phyloP scores from a whole-genome alignment of 768 basidiomycete genomes.

The Leccinum olivaceopallidum region DNA sequence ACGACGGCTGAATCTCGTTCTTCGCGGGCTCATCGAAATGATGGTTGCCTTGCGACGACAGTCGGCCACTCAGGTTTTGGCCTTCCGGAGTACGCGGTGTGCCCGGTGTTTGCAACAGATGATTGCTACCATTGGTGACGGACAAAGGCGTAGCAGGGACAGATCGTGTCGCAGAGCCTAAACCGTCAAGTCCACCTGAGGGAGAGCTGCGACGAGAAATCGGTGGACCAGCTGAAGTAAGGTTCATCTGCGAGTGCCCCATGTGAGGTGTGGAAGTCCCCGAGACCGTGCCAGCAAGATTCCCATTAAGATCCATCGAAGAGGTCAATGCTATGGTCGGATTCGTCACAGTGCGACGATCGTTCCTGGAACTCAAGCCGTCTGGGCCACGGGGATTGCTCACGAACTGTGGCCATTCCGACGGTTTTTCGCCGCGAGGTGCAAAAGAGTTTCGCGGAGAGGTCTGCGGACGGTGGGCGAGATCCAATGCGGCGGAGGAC shows the following conservation, averaged over 20 bases:
- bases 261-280: slow-evolving; percentile 65
- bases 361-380: slow-evolving; percentile 49
- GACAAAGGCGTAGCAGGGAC: slow-evolving; percentile 80
- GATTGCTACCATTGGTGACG: slow-evolving; percentile 48
- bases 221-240: slow-evolving; percentile 36
- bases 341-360: slow-evolving; percentile 74
- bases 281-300: slow-evolving; percentile 49
- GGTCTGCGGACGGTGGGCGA: slow-evolving; percentile 86
- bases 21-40: slow-evolving; percentile 52
- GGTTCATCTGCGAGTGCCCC: slow-evolving; percentile 55
- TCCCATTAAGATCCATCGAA: slow-evolving; percentile 50
- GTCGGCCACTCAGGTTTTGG: slow-evolving; percentile 62
- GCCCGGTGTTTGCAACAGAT: slow-evolving; percentile 63
- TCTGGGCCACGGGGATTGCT: slow-evolving; percentile 64
- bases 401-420: slow-evolving; percentile 94
- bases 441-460: slow-evolving; percentile 64
- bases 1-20: slow-evolving; percentile 66
- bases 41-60: slow-evolving; percentile 47
- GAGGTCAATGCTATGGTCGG: slow-evolving; percentile 66
- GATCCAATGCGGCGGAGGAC: slow-evolving; percentile 89
- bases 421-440: slow-evolving; percentile 67
- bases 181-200: slow-evolving; percentile 58
- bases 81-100: slow-evolving; percentile 63
- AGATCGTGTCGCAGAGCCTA: slow-evolving; percentile 67
- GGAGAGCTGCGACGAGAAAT: slow-evolving; percentile 76